Evolutionary conservation across 2,329 filamentous ascomycete species (phyloP).

Genomic region (Zymoseptoria brevis): DNA sequence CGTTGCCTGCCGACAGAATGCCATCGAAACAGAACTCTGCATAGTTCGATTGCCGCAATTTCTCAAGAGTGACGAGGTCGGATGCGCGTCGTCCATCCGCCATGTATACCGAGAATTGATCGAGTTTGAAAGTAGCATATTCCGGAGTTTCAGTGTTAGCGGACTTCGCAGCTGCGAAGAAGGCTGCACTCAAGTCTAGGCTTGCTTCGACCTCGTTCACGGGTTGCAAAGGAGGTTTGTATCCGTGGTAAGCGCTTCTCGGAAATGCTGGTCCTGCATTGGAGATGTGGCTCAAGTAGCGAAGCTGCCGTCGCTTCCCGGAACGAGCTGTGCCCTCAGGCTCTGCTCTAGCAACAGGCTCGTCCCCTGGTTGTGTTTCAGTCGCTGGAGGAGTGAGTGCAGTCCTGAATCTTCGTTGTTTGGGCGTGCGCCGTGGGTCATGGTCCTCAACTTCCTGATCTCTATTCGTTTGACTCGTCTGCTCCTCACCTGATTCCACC

Average conservation of each 20-base stretch:
- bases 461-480: not conserved
- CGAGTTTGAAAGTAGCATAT: constrained; percentile 9
- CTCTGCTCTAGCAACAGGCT: not conserved
- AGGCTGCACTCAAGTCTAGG: not conserved
- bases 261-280: constrained; percentile 5
- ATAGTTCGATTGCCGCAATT: constrained; percentile 8
- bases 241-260: constrained; percentile 9
- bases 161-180: not conserved
- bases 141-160: constrained; percentile 3
- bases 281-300: not conserved
- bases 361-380: not conserved
- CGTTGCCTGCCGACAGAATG: constrained; percentile 41
- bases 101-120: constrained; percentile 16
- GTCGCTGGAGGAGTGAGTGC: not conserved
- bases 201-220: constrained; percentile 6
- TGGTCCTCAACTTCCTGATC: not conserved
- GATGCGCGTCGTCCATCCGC: constrained; percentile 3
- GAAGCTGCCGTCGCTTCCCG: not conserved
- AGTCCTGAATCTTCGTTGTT: not conserved
- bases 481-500: not conserved
- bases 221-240: not conserved
- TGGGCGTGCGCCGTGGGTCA: not conserved
- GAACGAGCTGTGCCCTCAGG: not conserved
- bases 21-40: constrained; percentile 52
- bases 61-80: constrained; percentile 12